A percentile compares a stretch with the other conserved stretches of the same genome.
Conservation (phyloP, 495 filamentous ascomycete species). For the Aspergillus kassunensis region DNA sequence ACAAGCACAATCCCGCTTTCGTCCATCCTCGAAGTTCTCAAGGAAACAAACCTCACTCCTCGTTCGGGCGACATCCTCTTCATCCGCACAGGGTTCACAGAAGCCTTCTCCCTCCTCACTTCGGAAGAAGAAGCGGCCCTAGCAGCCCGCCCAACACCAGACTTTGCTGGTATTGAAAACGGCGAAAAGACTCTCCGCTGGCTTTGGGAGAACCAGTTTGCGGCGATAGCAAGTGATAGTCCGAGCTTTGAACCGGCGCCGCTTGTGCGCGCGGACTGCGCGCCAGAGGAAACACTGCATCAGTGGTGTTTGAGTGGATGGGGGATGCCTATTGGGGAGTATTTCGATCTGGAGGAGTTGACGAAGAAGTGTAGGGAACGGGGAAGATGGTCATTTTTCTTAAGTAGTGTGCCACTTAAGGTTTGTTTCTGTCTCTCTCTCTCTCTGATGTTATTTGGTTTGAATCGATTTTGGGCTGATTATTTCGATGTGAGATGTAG, state of each 20-base stretch:
- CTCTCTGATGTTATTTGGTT: slow-evolving; percentile 3
- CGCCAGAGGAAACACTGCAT: slow-evolving; percentile 35
- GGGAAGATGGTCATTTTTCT: slow-evolving; percentile 48
- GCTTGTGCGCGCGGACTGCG: slow-evolving; percentile 2
- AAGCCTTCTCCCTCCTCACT: slow-evolving; percentile 35
- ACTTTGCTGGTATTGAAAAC: slow-evolving; percentile 44
- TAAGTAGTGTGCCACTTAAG: slow-evolving; percentile 53
- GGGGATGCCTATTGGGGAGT: slow-evolving; percentile 57
- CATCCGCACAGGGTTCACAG: slow-evolving; percentile 47
- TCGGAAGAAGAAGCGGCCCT: slow-evolving; percentile 26
- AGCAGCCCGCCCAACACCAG: slow-evolving; percentile 23
- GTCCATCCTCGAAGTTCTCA: slow-evolving; percentile 36
- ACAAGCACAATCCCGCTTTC: slow-evolving; percentile 37
- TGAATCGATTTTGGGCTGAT: background rate
- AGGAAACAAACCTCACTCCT: slow-evolving; percentile 32
- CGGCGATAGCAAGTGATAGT: slow-evolving; percentile 49
- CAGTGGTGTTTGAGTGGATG: slow-evolving; percentile 52
- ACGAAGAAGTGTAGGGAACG: slow-evolving; percentile 38
- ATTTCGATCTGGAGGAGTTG: slow-evolving; percentile 54
- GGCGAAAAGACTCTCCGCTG: slow-evolving; percentile 40
- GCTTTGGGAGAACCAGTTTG: slow-evolving; percentile 48
- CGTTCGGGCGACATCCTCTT: slow-evolving; percentile 53
- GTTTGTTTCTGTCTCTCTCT: slow-evolving; percentile 22
- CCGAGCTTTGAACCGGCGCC: slow-evolving; percentile 40
- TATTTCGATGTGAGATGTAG: slow-evolving; percentile 14